Evolutionary conservation across 179 eudicot genomes (phyloP).

Genomic region (Corrigiola litoralis): DNA sequence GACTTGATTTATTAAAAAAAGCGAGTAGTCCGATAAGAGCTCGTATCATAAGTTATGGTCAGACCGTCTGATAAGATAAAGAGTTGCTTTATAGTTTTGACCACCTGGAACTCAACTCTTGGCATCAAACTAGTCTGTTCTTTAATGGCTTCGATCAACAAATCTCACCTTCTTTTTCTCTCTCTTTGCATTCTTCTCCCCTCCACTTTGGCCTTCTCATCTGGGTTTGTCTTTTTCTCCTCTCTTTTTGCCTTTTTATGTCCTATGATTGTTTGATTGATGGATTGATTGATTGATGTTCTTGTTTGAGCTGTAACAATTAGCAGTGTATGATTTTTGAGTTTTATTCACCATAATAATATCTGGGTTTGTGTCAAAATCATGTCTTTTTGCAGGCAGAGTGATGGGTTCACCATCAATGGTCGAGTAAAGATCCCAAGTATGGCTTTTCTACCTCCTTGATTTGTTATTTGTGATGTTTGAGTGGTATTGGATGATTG

Average conservation of each 20-base stretch:
- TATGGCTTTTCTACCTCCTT: constrained; percentile 12
- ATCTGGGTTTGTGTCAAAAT: background rate
- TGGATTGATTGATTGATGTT: background rate
- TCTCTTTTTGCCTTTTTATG: background rate
- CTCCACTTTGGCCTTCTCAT: constrained; percentile 24
- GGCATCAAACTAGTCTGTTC: no score
- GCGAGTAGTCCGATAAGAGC: no score
- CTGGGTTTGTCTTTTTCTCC: constrained; percentile 23
- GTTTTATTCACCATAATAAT: constrained; percentile 2
- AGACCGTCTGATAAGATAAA: no score
- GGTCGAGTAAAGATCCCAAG: constrained; percentile 75
- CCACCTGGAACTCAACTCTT: no score
- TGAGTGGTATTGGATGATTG: background rate
- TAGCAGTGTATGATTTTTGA: background rate
- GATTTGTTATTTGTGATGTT: background rate
- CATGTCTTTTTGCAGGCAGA: constrained; percentile 35
- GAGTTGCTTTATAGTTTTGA: no score
- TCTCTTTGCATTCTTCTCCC: constrained; percentile 19
- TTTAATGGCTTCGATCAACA: constrained; percentile 29
- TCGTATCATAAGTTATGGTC: no score
- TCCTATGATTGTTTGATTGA: background rate
- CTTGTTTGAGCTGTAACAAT: background rate
- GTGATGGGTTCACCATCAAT: constrained; percentile 58
- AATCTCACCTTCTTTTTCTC: constrained; percentile 21
- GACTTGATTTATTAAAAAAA: no score